Conservation (phyloP, 73 alveolate genomes). For the Paraurostyla sp. region DNA sequence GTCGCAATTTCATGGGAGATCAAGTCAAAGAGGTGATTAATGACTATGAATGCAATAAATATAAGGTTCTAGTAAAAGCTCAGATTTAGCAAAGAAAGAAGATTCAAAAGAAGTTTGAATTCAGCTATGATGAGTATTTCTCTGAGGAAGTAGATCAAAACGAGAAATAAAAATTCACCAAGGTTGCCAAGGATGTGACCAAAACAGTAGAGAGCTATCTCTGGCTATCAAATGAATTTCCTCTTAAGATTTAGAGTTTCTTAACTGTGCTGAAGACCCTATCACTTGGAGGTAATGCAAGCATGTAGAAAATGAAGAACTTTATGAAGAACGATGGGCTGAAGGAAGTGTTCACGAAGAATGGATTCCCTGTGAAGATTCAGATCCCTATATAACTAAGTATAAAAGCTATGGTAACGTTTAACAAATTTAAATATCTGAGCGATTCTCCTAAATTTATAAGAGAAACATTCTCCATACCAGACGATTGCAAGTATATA, state of each 20-base stretch:
- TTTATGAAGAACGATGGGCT: constrained; percentile 74
- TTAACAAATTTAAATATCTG: constrained; percentile 64
- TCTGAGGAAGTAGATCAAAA: background rate
- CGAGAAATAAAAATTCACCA: background rate
- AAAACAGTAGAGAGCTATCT: constrained; percentile 69
- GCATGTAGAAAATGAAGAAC: constrained; percentile 72
- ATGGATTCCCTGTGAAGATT: constrained; percentile 91
- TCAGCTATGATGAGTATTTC: constrained; percentile 64
- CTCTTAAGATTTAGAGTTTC: constrained; percentile 74
- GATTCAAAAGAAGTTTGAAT: constrained; percentile 24
- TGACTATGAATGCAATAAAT: constrained; percentile 75
- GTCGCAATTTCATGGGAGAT: constrained; percentile 75
- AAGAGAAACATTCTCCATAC: constrained; percentile 71
- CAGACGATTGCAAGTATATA: constrained; percentile 58
- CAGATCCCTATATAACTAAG: constrained; percentile 86
- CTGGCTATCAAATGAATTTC: constrained; percentile 85
- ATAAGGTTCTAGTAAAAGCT: constrained; percentile 66
- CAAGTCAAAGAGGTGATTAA: constrained; percentile 35
- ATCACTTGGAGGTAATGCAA: constrained; percentile 73
- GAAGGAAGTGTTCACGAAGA: constrained; percentile 65
- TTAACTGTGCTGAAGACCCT: constrained; percentile 82
- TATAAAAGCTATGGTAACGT: constrained; percentile 85
- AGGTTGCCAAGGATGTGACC: constrained; percentile 54
- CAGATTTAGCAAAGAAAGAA: constrained; percentile 36
- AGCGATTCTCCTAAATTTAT: background rate